Base-by-base conservation (phyloP, 106 monocot genomes). In the Acanthochlamys bracteata region DNA sequence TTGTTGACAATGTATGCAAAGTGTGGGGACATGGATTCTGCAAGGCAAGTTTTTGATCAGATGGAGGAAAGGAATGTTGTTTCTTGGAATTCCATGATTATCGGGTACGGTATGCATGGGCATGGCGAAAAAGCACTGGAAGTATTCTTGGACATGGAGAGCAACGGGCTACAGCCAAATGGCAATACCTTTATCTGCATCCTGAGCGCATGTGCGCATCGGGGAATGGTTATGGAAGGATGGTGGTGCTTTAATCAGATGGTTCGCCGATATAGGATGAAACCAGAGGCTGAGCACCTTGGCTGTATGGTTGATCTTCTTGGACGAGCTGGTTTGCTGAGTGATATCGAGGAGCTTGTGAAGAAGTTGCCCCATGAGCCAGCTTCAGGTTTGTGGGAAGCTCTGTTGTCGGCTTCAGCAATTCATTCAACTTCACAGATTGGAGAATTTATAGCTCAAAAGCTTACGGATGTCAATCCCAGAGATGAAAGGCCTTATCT, bases 1-100 rank as follows among this genome's bases (percentile, higher is more conserved):
- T 61, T 93, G 10, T 43, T 93, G 17, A 83, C 82, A 4, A 93
- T 93, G 93, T 93, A 93, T 63, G 67, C 82, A 16, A 93, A 85
- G 56, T 90, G 89, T 20, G 85, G 89, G 9, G 85, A 46, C 14
- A 82, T 82, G 74, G 71, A 69, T 1, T 49, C 59, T 0, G 84
- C 89, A 7, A 66, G 41, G 42, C 68, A 76, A 40, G 51, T 89
- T 14, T 89, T 89, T 13, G 82, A 89, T 39, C 43, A 16, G 41
- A 89, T 89, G 82, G 43, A 20, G 17, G 79, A 82, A 33, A 66
- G 47, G 49, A 82, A 56, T 42, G 65, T 82, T 0, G 82, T 77
- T 0, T 79, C 88, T 8, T 93, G 82, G 84, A 82, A 82, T 56
- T 69, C 88, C 4, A 77, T 93, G 84, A 84, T 93, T 47, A 59